phyloP scores from a whole-genome alignment of 768 basidiomycete genomes.

The Amanita muscaria region DNA sequence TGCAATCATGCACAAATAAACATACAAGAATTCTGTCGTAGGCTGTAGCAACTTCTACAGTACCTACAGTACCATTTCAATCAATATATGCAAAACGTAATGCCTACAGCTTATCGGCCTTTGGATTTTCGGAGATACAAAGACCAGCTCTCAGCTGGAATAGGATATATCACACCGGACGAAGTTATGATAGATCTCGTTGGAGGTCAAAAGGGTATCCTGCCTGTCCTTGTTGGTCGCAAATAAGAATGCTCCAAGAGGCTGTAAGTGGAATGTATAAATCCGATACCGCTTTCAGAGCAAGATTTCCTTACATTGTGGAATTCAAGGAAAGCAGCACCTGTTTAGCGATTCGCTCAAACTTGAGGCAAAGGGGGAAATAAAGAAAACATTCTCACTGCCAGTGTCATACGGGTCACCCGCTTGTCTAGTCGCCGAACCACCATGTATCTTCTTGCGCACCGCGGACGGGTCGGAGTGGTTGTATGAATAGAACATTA shows the following conservation, averaged over 20 bases:
- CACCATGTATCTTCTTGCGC: conserved; percentile 69
- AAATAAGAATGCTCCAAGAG: conserved; percentile 59
- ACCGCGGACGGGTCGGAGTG: conserved; percentile 41
- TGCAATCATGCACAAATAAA: not conserved
- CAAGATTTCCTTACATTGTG: conserved; percentile 38
- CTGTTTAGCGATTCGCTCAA: conserved; percentile 25
- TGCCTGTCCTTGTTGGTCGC: conserved; percentile 44
- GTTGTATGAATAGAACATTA: conserved; percentile 69
- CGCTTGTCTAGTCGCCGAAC: conserved; percentile 44
- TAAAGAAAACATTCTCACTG: conserved; percentile 30
- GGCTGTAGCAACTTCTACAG: too few relatives aligned
- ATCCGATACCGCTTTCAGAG: not conserved
- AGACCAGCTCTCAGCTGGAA: too few relatives aligned
- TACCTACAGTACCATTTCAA: too few relatives aligned
- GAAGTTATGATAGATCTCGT: conserved; percentile 69
- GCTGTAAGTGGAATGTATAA: conserved; percentile 21
- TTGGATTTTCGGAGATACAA: too few relatives aligned
- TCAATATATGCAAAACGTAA: too few relatives aligned
- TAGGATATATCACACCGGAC: conserved; percentile 48
- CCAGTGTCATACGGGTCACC: conserved; percentile 53
- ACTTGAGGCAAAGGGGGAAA: not conserved
- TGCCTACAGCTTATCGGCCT: too few relatives aligned
- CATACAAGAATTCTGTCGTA: not conserved
- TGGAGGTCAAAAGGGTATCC: conserved; percentile 60
- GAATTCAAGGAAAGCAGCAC: conserved; percentile 61